Evolutionary conservation across 73 alveolate species (phyloP).

Genomic region (Tetrahymena elliotti): DNA sequence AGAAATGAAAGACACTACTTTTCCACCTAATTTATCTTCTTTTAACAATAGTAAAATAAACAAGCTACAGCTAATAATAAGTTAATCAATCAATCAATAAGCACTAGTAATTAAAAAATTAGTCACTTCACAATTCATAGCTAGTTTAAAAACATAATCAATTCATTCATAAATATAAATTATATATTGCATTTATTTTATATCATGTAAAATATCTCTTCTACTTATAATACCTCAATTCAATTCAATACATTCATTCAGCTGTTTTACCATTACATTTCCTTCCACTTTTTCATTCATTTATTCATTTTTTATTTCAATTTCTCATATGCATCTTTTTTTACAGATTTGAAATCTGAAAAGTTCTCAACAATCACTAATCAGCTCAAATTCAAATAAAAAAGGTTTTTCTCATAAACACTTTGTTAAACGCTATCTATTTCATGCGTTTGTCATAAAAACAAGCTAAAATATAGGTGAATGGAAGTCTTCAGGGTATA

Average conservation of each 20-base stretch:
- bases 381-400: too few relatives aligned
- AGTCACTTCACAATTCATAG: background rate
- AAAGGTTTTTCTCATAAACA: too few relatives aligned
- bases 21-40: background rate
- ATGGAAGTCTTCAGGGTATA: too few relatives aligned
- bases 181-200: background rate
- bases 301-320: too few relatives aligned
- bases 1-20: constrained; percentile 31
- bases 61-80: background rate
- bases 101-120: background rate
- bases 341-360: too few relatives aligned
- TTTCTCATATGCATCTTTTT: too few relatives aligned
- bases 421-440: too few relatives aligned
- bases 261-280: background rate
- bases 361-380: too few relatives aligned
- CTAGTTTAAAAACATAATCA: background rate
- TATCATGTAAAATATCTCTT: background rate
- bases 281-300: too few relatives aligned
- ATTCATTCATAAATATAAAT: background rate
- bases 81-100: background rate
- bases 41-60: background rate
- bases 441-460: too few relatives aligned
- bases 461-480: too few relatives aligned
- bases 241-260: background rate
- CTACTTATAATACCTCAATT: background rate